Evolutionary conservation across 2,329 filamentous ascomycete species (phyloP).

Genomic region (Huntiella abstrusa): DNA sequence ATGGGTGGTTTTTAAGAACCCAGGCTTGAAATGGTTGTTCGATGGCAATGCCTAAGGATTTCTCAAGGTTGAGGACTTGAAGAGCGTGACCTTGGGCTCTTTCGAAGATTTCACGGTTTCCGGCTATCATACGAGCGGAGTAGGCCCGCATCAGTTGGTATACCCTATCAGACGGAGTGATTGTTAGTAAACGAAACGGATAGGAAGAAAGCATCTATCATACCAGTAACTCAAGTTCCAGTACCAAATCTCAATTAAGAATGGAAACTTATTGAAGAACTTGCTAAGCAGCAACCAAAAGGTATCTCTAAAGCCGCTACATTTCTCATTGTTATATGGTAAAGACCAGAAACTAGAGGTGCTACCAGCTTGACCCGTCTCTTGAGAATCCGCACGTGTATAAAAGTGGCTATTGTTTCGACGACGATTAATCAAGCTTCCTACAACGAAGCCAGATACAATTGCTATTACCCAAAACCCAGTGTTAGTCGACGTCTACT

Average conservation of each 20-base stretch:
- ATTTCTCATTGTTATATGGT: neutral
- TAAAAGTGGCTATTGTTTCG: conserved; percentile 5
- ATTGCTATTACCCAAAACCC: conserved; percentile 4
- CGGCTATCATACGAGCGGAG: conserved; percentile 23
- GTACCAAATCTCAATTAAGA: conserved; percentile 20
- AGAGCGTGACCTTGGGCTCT: conserved; percentile 23
- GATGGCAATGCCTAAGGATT: conserved; percentile 20
- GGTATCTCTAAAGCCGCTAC: neutral
- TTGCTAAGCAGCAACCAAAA: conserved; percentile 16
- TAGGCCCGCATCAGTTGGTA: conserved; percentile 26
- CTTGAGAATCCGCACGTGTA: neutral
- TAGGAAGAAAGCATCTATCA: conserved; percentile 6
- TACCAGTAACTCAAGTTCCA: conserved; percentile 21
- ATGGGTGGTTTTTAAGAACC: conserved; percentile 19
- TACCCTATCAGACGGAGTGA: conserved; percentile 14
- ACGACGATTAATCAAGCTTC: conserved; percentile 8
- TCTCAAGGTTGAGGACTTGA: conserved; percentile 22
- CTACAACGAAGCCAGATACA: conserved; percentile 6
- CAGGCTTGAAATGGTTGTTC: conserved; percentile 23
- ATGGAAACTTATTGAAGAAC: conserved; percentile 18
- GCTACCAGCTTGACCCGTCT: neutral
- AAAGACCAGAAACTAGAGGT: conserved; percentile 6
- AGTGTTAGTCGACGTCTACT: neutral
- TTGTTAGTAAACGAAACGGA: neutral
- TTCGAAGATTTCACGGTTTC: conserved; percentile 21